Base-by-base conservation (phyloP, 1,284 basidiomycete genomes). In the Macrocystidia cucumis region DNA sequence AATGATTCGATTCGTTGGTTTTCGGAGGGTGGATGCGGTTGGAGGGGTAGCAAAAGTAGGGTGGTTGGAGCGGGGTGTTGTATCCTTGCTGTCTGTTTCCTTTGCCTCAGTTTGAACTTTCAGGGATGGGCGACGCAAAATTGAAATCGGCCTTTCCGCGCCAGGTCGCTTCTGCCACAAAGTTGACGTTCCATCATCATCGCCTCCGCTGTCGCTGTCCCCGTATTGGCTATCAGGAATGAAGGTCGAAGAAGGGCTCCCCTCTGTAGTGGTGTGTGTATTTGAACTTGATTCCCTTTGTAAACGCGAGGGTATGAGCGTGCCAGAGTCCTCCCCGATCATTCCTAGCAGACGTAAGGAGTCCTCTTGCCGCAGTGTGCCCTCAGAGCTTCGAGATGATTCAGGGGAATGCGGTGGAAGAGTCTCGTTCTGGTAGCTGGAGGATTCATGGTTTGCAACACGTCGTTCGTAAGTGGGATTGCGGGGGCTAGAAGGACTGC, bases 171-270 rank as follows among this genome's bases (percentile, higher is more conserved):
- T 53, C 33, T 51, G 53, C 48, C 62, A 63, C 44, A 59, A 59
- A 39, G 47, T 51, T n/a, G n/a, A n/a, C 32, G 49, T 56, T 25
- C 59, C 62, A 35, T 51, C 47, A 31, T 49, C 60, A 20, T 65
- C 67, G 19, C 57, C 57, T 14, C 64, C 66, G 42, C 63, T 64
- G 34, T 74, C 73, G 7, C 65, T 69, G 19, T 72, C 72, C 29
- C 66, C 49, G 25, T 59, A 55, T 29, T 54, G 41, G 22, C 39
- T 38, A 29, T 40, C 39, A 13, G 29, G 24, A 29, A 42, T 46
- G 5, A 43, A 45, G 16, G 45, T 38, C 14, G 43, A 40, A 9
- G 46, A 44, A 26, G 44, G 43, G 34, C 43, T 39, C 8, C 38
- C 31, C 9, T 44, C 41, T 5, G 42, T 32, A 16, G 45, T 44